Base-by-base conservation (phyloP, 345 rosid genomes). In the Camelina laxa region DNA sequence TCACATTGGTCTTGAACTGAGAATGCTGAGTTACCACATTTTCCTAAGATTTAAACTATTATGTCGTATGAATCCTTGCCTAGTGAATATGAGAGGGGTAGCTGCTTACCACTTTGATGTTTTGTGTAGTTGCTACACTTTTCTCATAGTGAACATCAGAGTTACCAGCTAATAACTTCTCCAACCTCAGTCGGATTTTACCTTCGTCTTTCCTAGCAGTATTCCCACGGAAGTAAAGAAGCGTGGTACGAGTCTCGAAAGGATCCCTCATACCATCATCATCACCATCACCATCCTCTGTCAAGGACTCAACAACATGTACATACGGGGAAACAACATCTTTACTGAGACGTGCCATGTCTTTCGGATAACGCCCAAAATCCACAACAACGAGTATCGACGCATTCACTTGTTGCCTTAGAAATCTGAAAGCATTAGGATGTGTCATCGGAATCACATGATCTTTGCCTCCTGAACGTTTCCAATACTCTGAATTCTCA, bases 361-460 rank as follows among this genome's bases (percentile, higher is more conserved):
- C 82, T 80, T 17, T 86, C 3, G 96, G 83, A 63, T 84, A 88
- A 47, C 97, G 97, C 65, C 96, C 97, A 57, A 95, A 95, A 80
- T 95, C 99, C 68, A 82, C 96, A 81, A 95, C 91, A 70, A 95
- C 62, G 50, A 95, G 89, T 74, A 95, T 86, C 21, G 97, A 90
- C 35, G 97, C 93, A 48, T 95, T 95, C 83, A 89, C 84, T 84
- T 85, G 80, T 65, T 87, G 87, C 72, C 97, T 86, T 22, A 86
- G 90, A 84, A 92, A 95, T 83, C 99, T 86, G 80, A 95, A 92
- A 65, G 99, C 99, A 81, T 95, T 95, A n/a, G 99, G 99, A 85
- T 95, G 99, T 70, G 97, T 90, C 97, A 92, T 92, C 22, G 97
- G 93, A 86, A 95, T 87, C 69, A 95, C 90, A 71, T 95, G 99